Evolutionary conservation across 768 basidiomycete species (phyloP).

Genomic region (Xerocomellus intermedius): DNA sequence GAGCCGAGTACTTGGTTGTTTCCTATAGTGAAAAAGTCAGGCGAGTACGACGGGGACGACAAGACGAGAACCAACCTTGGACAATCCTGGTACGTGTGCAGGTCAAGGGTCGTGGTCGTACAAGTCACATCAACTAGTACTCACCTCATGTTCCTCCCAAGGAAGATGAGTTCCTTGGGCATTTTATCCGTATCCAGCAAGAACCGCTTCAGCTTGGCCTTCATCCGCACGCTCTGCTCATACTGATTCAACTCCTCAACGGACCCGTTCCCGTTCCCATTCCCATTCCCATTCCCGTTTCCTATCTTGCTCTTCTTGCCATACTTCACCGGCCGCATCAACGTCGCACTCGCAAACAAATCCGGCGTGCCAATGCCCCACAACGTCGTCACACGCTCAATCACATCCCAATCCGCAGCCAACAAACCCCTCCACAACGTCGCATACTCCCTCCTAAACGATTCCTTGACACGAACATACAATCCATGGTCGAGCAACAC

Average conservation of each 20-base stretch:
- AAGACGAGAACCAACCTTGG: constrained; percentile 28
- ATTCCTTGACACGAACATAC: constrained; percentile 68
- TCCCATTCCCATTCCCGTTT: constrained; percentile 6
- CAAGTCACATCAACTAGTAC: constrained; percentile 1
- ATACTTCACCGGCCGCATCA: constrained; percentile 59
- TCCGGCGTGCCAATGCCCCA: constrained; percentile 77
- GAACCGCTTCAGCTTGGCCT: constrained; percentile 62
- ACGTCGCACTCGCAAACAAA: constrained; percentile 68
- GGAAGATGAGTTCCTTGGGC: constrained; percentile 74
- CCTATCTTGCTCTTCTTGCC: constrained; percentile 8
- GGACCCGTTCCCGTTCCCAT: constrained; percentile 9
- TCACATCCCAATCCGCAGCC: constrained; percentile 50
- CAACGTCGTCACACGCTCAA: constrained; percentile 48
- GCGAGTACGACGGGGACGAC: background rate
- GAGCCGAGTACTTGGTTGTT: constrained; percentile 84
- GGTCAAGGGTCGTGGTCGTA: background rate
- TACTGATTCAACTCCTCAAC: constrained; percentile 52
- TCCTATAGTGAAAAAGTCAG: constrained; percentile 33
- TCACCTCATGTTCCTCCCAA: constrained; percentile 74
- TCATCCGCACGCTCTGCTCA: constrained; percentile 67
- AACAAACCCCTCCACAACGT: constrained; percentile 70
- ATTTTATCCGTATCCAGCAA: constrained; percentile 72
- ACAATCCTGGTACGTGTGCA: constrained; percentile 29
- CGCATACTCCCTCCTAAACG: constrained; percentile 76
- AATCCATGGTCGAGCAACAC: constrained; percentile 92